Conservation (phyloP, 331 rosid species). For the Cucumis variabilis region DNA sequence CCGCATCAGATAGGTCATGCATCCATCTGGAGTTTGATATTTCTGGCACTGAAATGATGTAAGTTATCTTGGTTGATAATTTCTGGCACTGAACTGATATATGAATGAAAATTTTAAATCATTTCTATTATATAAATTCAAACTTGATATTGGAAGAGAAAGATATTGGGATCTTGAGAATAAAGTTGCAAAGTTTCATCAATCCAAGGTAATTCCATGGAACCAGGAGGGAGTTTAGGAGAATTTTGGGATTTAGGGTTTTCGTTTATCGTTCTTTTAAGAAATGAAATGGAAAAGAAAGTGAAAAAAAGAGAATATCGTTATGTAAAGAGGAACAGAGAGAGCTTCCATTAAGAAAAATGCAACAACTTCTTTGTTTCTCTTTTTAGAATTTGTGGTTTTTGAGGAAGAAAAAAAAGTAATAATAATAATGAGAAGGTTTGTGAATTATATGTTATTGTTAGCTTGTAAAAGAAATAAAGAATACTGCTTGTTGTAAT, state of each 20-base stretch:
- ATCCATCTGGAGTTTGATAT: conserved; percentile 94
- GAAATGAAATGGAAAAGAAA: conserved; percentile 34
- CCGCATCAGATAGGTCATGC: conserved; percentile 94
- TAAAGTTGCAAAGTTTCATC: conserved; percentile 89
- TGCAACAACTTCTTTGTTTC: conserved; percentile 30
- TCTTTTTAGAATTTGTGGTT: background rate
- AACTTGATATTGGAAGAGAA: conserved; percentile 43
- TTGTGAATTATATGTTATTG: background rate
- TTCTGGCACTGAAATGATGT: conserved; percentile 80
- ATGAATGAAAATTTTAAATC: no score
- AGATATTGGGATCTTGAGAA: conserved; percentile 76
- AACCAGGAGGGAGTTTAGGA: conserved; percentile 81
- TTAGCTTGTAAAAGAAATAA: background rate
- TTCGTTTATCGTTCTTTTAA: conserved; percentile 44
- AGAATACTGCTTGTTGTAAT: background rate
- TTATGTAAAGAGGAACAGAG: conserved; percentile 36
- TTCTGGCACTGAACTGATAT: background rate
- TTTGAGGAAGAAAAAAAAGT: background rate
- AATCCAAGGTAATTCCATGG: conserved; percentile 87
- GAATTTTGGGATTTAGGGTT: background rate
- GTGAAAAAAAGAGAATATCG: conserved; percentile 41
- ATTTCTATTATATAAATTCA: no score
- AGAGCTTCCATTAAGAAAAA: conserved; percentile 62
- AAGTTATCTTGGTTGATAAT: conserved; percentile 43
- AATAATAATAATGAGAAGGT: background rate